These are phyloP conservation scores for Xylaria palmicola DNA, from an alignment of 495 filamentous ascomycete species.

Conservation along the genomic window DNA sequence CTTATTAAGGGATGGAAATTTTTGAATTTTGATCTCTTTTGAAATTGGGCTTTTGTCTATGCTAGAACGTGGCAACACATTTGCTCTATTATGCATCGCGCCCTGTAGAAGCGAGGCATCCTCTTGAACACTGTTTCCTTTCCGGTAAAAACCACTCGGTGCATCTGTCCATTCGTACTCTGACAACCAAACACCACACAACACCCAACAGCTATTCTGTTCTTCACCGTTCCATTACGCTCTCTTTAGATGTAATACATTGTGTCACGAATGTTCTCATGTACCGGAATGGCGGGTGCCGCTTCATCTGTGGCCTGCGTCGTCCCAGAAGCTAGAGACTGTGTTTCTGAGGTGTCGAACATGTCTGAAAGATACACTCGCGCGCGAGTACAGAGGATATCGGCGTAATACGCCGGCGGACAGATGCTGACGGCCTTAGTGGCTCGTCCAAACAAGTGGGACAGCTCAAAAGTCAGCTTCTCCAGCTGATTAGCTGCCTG, in stretches of 20 bases:
- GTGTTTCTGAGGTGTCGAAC: conserved; percentile 48
- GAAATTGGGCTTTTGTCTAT: too few relatives aligned
- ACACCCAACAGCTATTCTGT: background rate
- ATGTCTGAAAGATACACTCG: conserved; percentile 61
- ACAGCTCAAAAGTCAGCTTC: conserved; percentile 70
- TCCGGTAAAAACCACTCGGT: too few relatives aligned
- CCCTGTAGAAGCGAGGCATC: too few relatives aligned
- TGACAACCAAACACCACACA: background rate
- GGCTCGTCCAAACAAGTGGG: conserved; percentile 75
- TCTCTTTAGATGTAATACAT: conserved; percentile 72
- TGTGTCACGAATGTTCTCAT: conserved; percentile 51
- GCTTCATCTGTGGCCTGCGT: background rate
- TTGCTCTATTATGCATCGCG: too few relatives aligned
- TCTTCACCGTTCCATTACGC: background rate
- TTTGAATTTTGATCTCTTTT: too few relatives aligned
- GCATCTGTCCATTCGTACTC: background rate
- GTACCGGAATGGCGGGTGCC: conserved; percentile 27
- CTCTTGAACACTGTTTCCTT: too few relatives aligned
- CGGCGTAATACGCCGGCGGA: conserved; percentile 81
- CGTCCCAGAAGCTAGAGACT: conserved; percentile 16
- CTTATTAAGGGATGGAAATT: too few relatives aligned
- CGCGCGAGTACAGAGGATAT: conserved; percentile 70
- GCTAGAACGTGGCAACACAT: too few relatives aligned
- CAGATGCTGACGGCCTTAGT: conserved; percentile 78
- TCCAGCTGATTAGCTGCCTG: conserved; percentile 61